Base-by-base conservation (phyloP, 177 flowering plant genomes). In the Vitis hybrid region DNA sequence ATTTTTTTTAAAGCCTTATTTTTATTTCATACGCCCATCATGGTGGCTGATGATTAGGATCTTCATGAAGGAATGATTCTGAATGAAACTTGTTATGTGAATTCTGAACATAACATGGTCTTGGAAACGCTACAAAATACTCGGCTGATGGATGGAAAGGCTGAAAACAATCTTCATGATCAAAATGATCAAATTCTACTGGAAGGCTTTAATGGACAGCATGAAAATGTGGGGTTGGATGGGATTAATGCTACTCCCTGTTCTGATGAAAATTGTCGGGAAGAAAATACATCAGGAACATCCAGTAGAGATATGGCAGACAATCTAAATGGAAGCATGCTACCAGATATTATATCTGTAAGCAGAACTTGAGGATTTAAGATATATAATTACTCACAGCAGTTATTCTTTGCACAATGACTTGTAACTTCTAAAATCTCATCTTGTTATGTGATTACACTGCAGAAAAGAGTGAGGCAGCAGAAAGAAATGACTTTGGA, bases 401-500 rank as follows among this genome's bases (percentile, higher is more conserved):
- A 11, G 62, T 63, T 55, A 32, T 52, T 35, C 48, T 4, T 65
- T 52, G 55, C 55, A 68, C 21, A 15, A 32, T 61, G 13, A 41
- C 15, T 51, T 53, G 50, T 20, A 6, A 48, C 41, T 30, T 20
- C 41, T 41, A 61, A 20, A 46, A 18, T 53, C 60, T 51, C 9
- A 35, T 35, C 46, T 41, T 9, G 51, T 13, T 55, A 20, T 64
- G 58, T 46, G 56, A 54, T 60, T 58, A 68, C 17, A 58, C 12
- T 71, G 75, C 82, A 85, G 89, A 77, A 76, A 69, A 82, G 70
- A 68, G 70, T 55, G 17, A 77, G 78, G 69, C 73, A 66, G 55
- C 81, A 78, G 66, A 82, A 64, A 53, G 90, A 87, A 71, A 70
- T 80, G 71, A 87, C 88, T 17, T 79, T 86, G 41, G 83, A 92